Conservation (phyloP, 2,329 filamentous ascomycete genomes). For the Penicillium sp. region DNA sequence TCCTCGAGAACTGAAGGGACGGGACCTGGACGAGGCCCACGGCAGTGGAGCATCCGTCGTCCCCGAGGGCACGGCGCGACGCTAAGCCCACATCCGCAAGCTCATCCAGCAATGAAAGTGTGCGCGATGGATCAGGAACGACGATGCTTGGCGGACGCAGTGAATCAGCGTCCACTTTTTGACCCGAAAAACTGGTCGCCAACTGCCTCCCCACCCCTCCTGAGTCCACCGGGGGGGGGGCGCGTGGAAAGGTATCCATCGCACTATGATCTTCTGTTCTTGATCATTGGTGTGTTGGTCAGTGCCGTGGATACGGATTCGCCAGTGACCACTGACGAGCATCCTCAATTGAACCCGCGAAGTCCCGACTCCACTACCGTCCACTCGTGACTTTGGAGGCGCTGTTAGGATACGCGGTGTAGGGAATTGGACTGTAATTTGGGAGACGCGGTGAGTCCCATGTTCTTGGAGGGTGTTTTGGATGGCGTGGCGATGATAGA, state of each 20-base stretch:
- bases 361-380: constrained; percentile 2
- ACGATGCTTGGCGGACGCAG: background rate
- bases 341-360: background rate
- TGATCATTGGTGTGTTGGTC: constrained; percentile 5
- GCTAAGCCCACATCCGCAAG: constrained; percentile 3
- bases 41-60: constrained; percentile 25
- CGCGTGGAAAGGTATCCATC: constrained; percentile 16
- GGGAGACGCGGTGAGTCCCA: constrained; percentile 1
- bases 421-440: background rate
- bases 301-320: background rate
- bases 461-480: background rate
- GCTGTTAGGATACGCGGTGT: background rate
- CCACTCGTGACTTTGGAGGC: background rate
- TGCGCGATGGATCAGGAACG: background rate
- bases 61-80: constrained; percentile 21
- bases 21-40: constrained; percentile 26
- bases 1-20: constrained; percentile 20
- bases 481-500: background rate
- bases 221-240: background rate
- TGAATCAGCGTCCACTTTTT: constrained; percentile 8
- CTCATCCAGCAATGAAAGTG: constrained; percentile 11
- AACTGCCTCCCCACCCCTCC: background rate
- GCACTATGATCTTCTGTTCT: constrained; percentile 17
- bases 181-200: background rate
- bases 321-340: background rate